Percentiles rank a stretch among this genome's conserved stretches.
Evolutionary conservation across 345 rosid species (phyloP).

Genomic region (Rhodomyrtus tomentosa): DNA sequence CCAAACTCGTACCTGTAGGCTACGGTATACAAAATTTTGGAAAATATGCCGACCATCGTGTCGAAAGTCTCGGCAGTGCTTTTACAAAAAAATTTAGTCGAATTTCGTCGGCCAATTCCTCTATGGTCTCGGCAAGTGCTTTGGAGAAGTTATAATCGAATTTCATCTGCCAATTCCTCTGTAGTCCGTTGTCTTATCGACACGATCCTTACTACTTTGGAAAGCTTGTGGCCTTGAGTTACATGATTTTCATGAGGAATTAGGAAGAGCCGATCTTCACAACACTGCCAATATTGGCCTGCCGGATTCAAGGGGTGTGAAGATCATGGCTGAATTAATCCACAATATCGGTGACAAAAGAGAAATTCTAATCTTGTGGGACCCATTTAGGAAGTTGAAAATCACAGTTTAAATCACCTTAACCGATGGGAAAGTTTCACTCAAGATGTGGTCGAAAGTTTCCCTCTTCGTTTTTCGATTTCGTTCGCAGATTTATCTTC

Average conservation of each 20-base stretch:
- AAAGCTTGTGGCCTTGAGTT: not conserved
- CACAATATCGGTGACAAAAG: not conserved
- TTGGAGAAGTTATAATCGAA: not conserved
- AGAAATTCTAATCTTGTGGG: not conserved
- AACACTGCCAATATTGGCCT: not conserved
- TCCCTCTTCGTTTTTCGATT: not conserved
- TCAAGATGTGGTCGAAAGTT: not conserved
- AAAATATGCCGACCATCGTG: slow-evolving; percentile 31
- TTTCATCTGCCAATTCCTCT: fast-evolving
- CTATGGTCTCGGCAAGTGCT: not conserved
- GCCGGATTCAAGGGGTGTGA: not conserved
- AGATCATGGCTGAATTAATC: not conserved
- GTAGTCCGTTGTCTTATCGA: not conserved
- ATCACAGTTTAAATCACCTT: not conserved
- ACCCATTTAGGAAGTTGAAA: not conserved
- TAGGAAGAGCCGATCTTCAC: not conserved
- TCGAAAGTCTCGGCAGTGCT: not conserved
- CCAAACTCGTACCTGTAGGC: slow-evolving; percentile 35
- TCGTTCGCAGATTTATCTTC: not conserved
- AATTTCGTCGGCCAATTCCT: fast-evolving
- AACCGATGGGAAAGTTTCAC: not conserved
- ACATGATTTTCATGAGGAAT: not conserved
- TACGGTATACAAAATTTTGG: slow-evolving; percentile 38
- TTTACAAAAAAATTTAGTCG: not conserved
- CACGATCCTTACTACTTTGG: not conserved